Conservation (phyloP, 768 basidiomycete species). For the Boletus eberwhitei region DNA sequence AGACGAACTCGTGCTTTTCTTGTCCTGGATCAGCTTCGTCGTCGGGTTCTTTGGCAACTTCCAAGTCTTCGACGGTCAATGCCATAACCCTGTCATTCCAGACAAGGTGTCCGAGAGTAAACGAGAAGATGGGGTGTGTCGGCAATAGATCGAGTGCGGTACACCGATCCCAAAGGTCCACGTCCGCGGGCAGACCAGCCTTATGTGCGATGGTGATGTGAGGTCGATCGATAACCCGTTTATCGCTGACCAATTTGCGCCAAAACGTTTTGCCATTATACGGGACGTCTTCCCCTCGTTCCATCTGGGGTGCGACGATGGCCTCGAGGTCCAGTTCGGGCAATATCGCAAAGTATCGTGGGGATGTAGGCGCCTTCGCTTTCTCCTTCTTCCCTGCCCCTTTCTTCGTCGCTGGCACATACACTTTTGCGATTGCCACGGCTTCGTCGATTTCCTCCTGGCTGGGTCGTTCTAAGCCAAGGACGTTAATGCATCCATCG, state of each 20-base stretch:
- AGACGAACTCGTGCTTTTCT: constrained; percentile 46
- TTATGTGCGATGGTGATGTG: constrained; percentile 88
- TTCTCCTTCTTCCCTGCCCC: constrained; percentile 16
- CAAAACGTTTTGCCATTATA: constrained; percentile 43
- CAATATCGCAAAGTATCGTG: constrained; percentile 77
- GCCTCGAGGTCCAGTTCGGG: constrained; percentile 64
- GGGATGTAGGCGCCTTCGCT: constrained; percentile 23
- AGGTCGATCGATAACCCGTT: constrained; percentile 56
- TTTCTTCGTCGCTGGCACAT: constrained; percentile 33
- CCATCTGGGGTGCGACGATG: constrained; percentile 45
- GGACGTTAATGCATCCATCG: constrained; percentile 49
- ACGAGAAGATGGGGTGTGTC: constrained; percentile 53
- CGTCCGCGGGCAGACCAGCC: constrained; percentile 39
- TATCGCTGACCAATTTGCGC: constrained; percentile 39
- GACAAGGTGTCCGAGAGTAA: constrained; percentile 58
- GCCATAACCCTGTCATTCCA: constrained; percentile 85
- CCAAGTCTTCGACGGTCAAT: constrained; percentile 61
- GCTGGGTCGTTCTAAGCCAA: constrained; percentile 52
- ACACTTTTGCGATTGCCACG: constrained; percentile 39
- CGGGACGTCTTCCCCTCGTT: constrained; percentile 29
- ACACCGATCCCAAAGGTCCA: constrained; percentile 44
- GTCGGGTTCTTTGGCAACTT: constrained; percentile 31
- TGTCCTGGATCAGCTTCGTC: constrained; percentile 30
- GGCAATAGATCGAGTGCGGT: constrained; percentile 11
- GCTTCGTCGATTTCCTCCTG: constrained; percentile 51